These are phyloP conservation scores for Syzygium malaccense DNA, from an alignment of 441 rosid species.

Conservation along the genomic window DNA sequence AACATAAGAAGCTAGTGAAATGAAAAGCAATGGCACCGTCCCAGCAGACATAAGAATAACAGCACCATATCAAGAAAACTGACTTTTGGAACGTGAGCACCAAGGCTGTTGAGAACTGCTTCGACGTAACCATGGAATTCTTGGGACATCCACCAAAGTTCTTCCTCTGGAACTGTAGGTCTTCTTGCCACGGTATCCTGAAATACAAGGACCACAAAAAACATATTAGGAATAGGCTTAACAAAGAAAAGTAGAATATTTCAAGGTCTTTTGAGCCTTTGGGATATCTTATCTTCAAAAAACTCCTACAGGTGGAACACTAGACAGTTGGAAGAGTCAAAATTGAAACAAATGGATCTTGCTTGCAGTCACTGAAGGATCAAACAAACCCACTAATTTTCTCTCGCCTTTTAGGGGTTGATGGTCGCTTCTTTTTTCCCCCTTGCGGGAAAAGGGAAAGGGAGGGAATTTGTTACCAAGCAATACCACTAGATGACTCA, in stretches of 20 bases:
- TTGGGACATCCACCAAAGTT: constrained; percentile 99
- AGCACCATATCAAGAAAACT: constrained; percentile 5
- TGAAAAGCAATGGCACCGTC: not conserved
- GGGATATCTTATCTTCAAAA: not conserved
- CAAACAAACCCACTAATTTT: not conserved
- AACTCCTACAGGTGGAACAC: not conserved
- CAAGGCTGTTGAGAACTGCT: constrained; percentile 99
- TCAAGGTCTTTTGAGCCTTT: not conserved
- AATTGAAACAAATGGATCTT: not conserved
- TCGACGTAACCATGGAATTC: constrained; percentile 99
- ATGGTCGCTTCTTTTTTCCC: not conserved
- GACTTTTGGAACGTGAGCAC: constrained; percentile 98
- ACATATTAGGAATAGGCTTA: not conserved
- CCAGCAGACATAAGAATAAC: not conserved
- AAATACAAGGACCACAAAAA: not conserved
- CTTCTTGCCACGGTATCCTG: constrained; percentile 92
- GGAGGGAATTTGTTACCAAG: not conserved
- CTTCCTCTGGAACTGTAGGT: constrained; percentile 98
- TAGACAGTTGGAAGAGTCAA: not conserved
- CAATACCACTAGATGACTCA: constrained; percentile 30
- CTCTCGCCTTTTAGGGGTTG: not conserved
- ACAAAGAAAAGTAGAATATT: not conserved
- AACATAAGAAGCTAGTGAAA: not conserved
- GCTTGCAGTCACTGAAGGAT: not conserved
- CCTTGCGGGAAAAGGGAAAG: not conserved